These are phyloP conservation scores for Alternaria conjuncta DNA, from an alignment of 2,329 filamentous ascomycete species.

Conservation along the genomic window DNA sequence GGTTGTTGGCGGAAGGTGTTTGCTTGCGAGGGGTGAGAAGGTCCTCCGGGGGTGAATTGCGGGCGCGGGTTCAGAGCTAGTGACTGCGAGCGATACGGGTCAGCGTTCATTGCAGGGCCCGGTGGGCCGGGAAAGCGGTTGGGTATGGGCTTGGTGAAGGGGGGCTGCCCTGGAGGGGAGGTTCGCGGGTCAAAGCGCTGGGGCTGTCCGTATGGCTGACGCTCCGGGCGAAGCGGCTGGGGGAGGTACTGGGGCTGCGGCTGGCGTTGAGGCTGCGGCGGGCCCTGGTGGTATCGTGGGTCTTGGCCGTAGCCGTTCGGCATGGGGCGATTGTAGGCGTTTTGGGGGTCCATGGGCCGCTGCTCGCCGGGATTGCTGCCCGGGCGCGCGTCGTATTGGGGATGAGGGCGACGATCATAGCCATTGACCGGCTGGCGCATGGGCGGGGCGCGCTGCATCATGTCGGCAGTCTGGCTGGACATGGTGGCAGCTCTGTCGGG, in stretches of 20 bases:
- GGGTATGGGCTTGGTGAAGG: constrained; percentile 62
- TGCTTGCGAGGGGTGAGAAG: constrained; percentile 63
- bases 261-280: constrained; percentile 46
- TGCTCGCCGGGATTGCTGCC: constrained; percentile 34
- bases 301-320: constrained; percentile 50
- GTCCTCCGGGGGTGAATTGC: constrained; percentile 66
- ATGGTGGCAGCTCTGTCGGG: constrained; percentile 78
- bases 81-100: constrained; percentile 91
- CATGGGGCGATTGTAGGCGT: constrained; percentile 39
- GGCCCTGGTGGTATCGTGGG: constrained; percentile 45
- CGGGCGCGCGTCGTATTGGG: constrained; percentile 36
- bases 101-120: constrained; percentile 77
- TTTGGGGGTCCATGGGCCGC: constrained; percentile 34
- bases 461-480: constrained; percentile 53
- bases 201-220: constrained; percentile 74
- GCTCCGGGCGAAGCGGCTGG: constrained; percentile 66
- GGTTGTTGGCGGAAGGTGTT: constrained; percentile 80
- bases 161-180: constrained; percentile 57
- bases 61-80: constrained; percentile 79
- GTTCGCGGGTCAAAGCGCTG: constrained; percentile 70
- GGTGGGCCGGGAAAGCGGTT: constrained; percentile 62
- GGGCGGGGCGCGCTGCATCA: constrained; percentile 70
- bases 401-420: constrained; percentile 46
- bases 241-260: constrained; percentile 65
- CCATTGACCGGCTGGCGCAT: constrained; percentile 59